Evolutionary conservation across 2,329 filamentous ascomycete species (phyloP).

Genomic region (Clarireedia sp.): DNA sequence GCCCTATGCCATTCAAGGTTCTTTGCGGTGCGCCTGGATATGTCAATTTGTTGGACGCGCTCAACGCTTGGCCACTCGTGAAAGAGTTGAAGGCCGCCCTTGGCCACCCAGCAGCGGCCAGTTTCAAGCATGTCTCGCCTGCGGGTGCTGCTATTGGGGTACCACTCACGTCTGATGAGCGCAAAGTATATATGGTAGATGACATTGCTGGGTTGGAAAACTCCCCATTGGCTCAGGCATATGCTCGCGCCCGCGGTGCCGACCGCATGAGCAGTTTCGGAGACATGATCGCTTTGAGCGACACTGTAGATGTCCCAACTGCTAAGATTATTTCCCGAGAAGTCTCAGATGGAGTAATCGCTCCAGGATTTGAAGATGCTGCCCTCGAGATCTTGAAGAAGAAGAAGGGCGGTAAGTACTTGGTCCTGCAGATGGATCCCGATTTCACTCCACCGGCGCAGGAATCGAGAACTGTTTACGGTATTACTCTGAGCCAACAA

Average conservation of each 20-base stretch:
- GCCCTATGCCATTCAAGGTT: constrained; percentile 86
- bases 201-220: constrained; percentile 84
- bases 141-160: constrained; percentile 92
- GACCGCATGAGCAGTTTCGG: constrained; percentile 99
- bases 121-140: constrained; percentile 98
- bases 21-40: constrained; percentile 86
- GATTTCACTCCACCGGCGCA: constrained; percentile 66
- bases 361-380: constrained; percentile 74
- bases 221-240: constrained; percentile 84
- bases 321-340: constrained; percentile 97
- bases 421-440: constrained; percentile 90
- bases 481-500: constrained; percentile 78
- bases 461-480: constrained; percentile 84
- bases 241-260: constrained; percentile 87
- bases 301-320: constrained; percentile 83
- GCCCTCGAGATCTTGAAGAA: constrained; percentile 88
- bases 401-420: constrained; percentile 97
- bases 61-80: constrained; percentile 95
- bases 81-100: constrained; percentile 91
- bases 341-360: constrained; percentile 94
- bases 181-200: constrained; percentile 97
- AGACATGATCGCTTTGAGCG: constrained; percentile 88
- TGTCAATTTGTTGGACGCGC: constrained; percentile 91
- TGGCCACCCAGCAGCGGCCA: constrained; percentile 81
- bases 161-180: constrained; percentile 76